These are phyloP conservation scores for Prunus davidiana DNA, from an alignment of 306 rosid genomes.

Conservation along the genomic window DNA sequence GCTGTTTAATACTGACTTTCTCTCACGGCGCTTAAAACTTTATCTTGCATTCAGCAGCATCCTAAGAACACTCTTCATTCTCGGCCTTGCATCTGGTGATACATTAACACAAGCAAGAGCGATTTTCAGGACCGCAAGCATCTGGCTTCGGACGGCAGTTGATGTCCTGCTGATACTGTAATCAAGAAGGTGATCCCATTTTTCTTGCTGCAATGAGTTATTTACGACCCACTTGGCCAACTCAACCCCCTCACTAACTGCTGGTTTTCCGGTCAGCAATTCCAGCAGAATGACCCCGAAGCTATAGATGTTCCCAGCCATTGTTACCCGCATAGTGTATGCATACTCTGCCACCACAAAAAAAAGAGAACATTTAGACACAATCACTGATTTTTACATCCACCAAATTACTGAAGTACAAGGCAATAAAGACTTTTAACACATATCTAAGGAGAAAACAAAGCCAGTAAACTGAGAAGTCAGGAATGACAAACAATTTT, in stretches of 20 bases:
- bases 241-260: constrained; percentile 74
- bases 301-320: constrained; percentile 80
- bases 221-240: constrained; percentile 68
- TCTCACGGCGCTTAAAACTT: neutral
- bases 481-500: neutral
- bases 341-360: constrained; percentile 72
- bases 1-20: neutral
- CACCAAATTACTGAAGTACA: neutral
- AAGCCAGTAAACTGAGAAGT: neutral
- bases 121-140: constrained; percentile 64
- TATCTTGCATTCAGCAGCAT: constrained; percentile 80
- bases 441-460: neutral
- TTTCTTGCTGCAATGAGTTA: constrained; percentile 41
- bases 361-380: constrained; percentile 8
- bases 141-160: constrained; percentile 56
- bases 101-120: constrained; percentile 65
- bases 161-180: constrained; percentile 58
- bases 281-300: constrained; percentile 80
- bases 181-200: constrained; percentile 62
- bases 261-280: constrained; percentile 78
- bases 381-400: neutral
- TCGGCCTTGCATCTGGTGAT: constrained; percentile 74
- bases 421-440: neutral
- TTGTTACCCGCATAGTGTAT: constrained; percentile 79
- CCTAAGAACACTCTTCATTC: constrained; percentile 74